Percentiles rank a stretch among this genome's conserved stretches.
These are phyloP conservation scores for Mortierella antarctica DNA, from an alignment of 192 early-diverging fungal genomes.

Conservation along the genomic window DNA sequence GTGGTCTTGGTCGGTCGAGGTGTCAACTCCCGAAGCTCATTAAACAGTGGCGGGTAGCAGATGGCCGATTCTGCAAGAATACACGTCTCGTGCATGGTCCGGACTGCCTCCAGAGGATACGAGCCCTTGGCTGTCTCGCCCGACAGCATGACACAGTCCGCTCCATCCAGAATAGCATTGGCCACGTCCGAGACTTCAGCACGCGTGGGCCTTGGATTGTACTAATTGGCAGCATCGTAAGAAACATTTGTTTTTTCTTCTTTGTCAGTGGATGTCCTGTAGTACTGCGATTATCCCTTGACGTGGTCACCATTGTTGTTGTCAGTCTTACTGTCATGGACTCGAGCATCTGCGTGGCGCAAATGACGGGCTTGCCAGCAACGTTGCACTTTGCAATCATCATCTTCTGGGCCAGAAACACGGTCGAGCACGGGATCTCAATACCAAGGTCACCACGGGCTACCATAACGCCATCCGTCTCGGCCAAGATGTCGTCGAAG, in stretches of 20 bases:
- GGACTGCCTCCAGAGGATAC: constrained; percentile 86
- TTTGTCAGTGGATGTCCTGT: no score
- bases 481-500: constrained; percentile 94
- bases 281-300: background rate
- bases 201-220: constrained; percentile 95
- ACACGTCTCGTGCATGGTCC: constrained; percentile 75
- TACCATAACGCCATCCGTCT: constrained; percentile 96
- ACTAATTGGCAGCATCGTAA: constrained; percentile 2
- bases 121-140: constrained; percentile 94
- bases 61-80: constrained; percentile 89
- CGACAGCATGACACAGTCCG: constrained; percentile 96
- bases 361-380: constrained; percentile 92
- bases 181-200: constrained; percentile 97
- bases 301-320: background rate
- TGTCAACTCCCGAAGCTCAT: constrained; percentile 81
- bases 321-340: constrained; percentile 70
- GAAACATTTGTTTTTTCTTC: background rate
- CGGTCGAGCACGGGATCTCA: constrained; percentile 92
- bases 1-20: constrained; percentile 80
- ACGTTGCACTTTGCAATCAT: constrained; percentile 96
- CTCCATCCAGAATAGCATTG: constrained; percentile 93
- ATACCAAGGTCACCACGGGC: constrained; percentile 95
- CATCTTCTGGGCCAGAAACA: constrained; percentile 93
- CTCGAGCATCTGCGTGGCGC: constrained; percentile 97
- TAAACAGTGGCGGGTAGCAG: constrained; percentile 91